These are phyloP conservation scores for Suillus placidus DNA, from an alignment of 768 basidiomycete genomes.

Conservation along the genomic window DNA sequence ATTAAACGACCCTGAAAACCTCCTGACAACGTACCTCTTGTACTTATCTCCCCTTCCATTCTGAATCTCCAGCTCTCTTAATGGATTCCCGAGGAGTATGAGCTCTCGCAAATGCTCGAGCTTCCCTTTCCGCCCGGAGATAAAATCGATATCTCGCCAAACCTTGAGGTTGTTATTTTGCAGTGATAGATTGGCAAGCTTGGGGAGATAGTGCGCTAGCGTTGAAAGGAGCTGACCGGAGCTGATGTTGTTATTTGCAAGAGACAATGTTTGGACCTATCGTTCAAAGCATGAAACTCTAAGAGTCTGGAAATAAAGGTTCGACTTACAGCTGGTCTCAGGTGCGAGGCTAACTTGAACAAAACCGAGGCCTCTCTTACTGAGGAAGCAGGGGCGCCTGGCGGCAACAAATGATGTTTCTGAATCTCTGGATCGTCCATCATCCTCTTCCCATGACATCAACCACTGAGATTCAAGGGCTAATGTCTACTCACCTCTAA, in stretches of 20 bases:
- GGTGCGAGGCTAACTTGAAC: slow-evolving; percentile 82
- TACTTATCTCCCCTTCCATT: slow-evolving; percentile 64
- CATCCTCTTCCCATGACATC: slow-evolving; percentile 59
- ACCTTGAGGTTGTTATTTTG: slow-evolving; percentile 74
- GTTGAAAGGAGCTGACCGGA: slow-evolving; percentile 60
- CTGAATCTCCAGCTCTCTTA: slow-evolving; percentile 62
- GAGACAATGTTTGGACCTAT: slow-evolving; percentile 78
- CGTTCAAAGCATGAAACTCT: slow-evolving; percentile 1
- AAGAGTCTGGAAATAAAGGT: neutral
- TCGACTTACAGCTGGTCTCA: slow-evolving; percentile 68
- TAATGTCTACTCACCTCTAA: slow-evolving; percentile 66
- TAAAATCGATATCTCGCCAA: slow-evolving; percentile 70
- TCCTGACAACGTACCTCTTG: slow-evolving; percentile 53
- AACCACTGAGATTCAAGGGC: neutral
- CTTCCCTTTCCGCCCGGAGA: slow-evolving; percentile 60
- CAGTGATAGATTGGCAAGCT: slow-evolving; percentile 76
- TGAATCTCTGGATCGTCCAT: slow-evolving; percentile 75
- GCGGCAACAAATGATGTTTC: slow-evolving; percentile 69
- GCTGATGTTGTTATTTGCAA: slow-evolving; percentile 77
- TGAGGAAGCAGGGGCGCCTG: slow-evolving; percentile 66
- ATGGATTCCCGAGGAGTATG: slow-evolving; percentile 74
- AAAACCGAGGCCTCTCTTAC: slow-evolving; percentile 76
- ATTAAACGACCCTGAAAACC: neutral
- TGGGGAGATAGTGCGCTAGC: slow-evolving; percentile 75
- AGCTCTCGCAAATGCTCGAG: slow-evolving; percentile 70